phyloP scores from a whole-genome alignment of 148 eudicot genomes.

The Nepenthes mirabilis region DNA sequence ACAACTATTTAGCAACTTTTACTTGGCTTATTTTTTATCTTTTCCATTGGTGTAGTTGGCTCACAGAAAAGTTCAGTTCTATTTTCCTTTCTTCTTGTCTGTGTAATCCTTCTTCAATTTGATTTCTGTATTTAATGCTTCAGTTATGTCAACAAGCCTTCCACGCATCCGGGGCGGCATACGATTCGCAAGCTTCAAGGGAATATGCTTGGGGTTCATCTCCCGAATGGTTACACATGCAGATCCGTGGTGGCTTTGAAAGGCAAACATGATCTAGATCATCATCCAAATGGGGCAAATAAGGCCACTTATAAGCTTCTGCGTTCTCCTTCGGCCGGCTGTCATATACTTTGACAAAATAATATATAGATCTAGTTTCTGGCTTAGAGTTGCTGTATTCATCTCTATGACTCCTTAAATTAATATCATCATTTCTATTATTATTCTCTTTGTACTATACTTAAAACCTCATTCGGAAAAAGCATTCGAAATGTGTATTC shows the following conservation, averaged over 20 bases:
- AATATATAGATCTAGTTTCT: background rate
- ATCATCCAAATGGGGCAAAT: background rate
- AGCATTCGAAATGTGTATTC: too few species aligned
- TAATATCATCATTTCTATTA: background rate
- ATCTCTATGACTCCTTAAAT: background rate
- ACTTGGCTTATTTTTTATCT: background rate
- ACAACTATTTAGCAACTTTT: background rate
- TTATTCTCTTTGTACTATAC: too few species aligned
- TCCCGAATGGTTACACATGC: conserved; percentile 67
- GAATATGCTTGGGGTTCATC: conserved; percentile 36
- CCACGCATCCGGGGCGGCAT: conserved; percentile 25
- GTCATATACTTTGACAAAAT: background rate
- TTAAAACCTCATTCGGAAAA: too few species aligned
- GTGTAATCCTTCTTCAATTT: conserved; percentile 1
- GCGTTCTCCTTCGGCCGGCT: background rate
- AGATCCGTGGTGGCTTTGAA: conserved; percentile 48
- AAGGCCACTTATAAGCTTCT: background rate
- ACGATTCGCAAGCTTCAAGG: conserved; percentile 33
- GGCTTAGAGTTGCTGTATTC: background rate
- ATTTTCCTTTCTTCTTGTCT: background rate
- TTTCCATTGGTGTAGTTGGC: background rate
- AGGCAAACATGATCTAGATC: conserved; percentile 19
- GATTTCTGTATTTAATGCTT: background rate
- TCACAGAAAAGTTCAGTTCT: background rate
- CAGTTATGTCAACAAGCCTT: conserved; percentile 44